Conservation (phyloP, 345 rosid genomes). For the Iberis pinnata region DNA sequence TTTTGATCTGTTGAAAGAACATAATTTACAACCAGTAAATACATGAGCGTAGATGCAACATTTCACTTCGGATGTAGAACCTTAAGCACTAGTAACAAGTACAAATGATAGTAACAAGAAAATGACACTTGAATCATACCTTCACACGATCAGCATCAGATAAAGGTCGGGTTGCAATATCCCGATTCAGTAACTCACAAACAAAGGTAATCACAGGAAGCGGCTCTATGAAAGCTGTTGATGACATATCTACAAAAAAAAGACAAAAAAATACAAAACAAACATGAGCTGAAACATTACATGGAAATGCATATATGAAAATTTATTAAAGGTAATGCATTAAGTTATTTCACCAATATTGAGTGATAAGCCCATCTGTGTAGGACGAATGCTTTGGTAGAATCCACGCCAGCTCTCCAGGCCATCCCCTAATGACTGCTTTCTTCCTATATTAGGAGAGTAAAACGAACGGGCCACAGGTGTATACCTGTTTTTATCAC, state of each 20-base stretch:
- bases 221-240: constrained; percentile 94
- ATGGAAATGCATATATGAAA: background rate
- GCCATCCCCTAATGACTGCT: constrained; percentile 81
- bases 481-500: constrained; percentile 45
- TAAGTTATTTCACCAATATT: constrained; percentile 55
- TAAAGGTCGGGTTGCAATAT: constrained; percentile 62
- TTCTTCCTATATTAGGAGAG: constrained; percentile 74
- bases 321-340: background rate
- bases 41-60: background rate
- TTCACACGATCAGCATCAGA: constrained; percentile 93
- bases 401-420: constrained; percentile 98
- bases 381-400: constrained; percentile 94
- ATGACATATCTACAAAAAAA: constrained; percentile 70
- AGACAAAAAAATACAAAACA: constrained; percentile 18
- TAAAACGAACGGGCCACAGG: constrained; percentile 93
- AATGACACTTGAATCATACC: constrained; percentile 35
- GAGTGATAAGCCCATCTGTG: constrained; percentile 87
- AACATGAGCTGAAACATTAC: constrained; percentile 4
- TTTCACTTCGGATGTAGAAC: background rate
- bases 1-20: constrained; percentile 55
- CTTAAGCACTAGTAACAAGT: background rate
- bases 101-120: background rate
- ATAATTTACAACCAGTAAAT: background rate
- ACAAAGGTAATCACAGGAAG: constrained; percentile 74
- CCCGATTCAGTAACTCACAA: constrained; percentile 53